Base-by-base conservation (phyloP, 139 green algal species). In the Eudorina sp. region DNA sequence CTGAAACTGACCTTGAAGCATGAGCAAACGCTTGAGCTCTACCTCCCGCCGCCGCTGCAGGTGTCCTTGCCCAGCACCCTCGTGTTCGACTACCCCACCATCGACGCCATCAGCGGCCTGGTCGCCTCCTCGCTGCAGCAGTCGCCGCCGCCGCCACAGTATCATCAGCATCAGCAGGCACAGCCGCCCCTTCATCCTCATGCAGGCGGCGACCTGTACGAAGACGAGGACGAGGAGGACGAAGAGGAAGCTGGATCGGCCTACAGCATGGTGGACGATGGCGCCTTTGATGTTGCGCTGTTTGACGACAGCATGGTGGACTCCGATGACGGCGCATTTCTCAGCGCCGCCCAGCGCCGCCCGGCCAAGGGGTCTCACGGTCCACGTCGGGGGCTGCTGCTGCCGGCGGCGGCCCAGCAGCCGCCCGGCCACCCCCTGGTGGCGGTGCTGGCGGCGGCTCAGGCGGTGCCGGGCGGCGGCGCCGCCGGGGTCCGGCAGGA, bases 81-180 rank as follows among this genome's bases (percentile, higher is more conserved):
- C 23, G 90, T 92, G 11, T 95, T 97, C 78, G 95, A 97, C 86
- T 95, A 95, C 87, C 94, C 95, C 27, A 93, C 94, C 13, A 60
- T 94, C 0, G 76, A 90, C 43, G 94, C 92, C 43, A 90, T 95
- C 68, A 62, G 64, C 41, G 29, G 23, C 16, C 36, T 82, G 18
- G 27, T 88, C 4, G 48, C 27, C 18, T 13, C 45, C 19, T 53
- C 45, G 19, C 43, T 31, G 40, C 60, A 38, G 38, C 78, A 73
- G 45, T n/a, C n/a, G n/a, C n/a, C n/a, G n/a, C n/a, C n/a, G n/a
- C n/a, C n/a, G n/a, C n/a, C n/a, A n/a, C n/a, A n/a, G n/a, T n/a
- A n/a, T n/a, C n/a, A n/a, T n/a, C n/a, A n/a, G 21, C 73, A 4
- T 29, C 27, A 2, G 14, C 36, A 14, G 62, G 7, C 11, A 6